A percentile compares a stretch with the other conserved stretches of the same genome.
phyloP scores from a whole-genome alignment of 352 stramenopile genomes.

The Pythium volutum region DNA sequence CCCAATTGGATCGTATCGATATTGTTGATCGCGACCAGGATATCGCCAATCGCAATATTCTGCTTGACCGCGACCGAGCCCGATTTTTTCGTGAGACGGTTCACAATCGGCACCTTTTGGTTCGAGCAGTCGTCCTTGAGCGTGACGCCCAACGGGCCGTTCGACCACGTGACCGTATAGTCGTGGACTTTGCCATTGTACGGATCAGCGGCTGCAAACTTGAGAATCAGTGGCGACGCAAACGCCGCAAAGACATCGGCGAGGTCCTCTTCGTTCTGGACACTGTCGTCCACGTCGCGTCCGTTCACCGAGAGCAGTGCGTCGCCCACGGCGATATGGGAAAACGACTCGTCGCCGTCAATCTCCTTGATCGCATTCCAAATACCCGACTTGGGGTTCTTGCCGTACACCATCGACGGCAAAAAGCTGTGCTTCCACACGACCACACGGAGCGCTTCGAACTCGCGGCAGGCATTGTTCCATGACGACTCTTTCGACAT shows the following conservation, averaged over 20 bases:
- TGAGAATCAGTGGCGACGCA: slow-evolving; percentile 78
- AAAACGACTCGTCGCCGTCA: slow-evolving; percentile 79
- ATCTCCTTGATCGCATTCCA: slow-evolving; percentile 70
- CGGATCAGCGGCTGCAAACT: slow-evolving; percentile 62
- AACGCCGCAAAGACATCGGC: slow-evolving; percentile 72
- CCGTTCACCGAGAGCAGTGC: slow-evolving; percentile 77
- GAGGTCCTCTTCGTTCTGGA: slow-evolving; percentile 62
- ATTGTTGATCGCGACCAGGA: slow-evolving; percentile 88
- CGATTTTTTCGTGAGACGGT: slow-evolving; percentile 82
- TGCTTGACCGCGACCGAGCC: slow-evolving; percentile 86
- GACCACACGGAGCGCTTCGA: slow-evolving; percentile 74
- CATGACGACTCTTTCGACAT: slow-evolving; percentile 76
- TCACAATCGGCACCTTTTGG: slow-evolving; percentile 86
- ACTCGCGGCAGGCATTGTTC: slow-evolving; percentile 78
- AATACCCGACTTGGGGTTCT: slow-evolving; percentile 38
- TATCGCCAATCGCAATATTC: slow-evolving; percentile 85
- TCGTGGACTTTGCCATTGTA: slow-evolving; percentile 73
- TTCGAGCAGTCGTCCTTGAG: slow-evolving; percentile 83
- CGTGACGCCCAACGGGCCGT: slow-evolving; percentile 81
- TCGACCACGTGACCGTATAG: slow-evolving; percentile 86
- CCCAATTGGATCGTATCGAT: slow-evolving; percentile 87
- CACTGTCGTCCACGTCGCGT: slow-evolving; percentile 54
- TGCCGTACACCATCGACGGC: slow-evolving; percentile 57
- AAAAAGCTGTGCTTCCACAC: slow-evolving; percentile 89
- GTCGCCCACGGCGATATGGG: slow-evolving; percentile 67